Evolutionary conservation across 2,329 filamentous ascomycete species (phyloP), one percentile per base, ranked within the genome.

Genomic region (Nigrospora sphaerica): DNA sequence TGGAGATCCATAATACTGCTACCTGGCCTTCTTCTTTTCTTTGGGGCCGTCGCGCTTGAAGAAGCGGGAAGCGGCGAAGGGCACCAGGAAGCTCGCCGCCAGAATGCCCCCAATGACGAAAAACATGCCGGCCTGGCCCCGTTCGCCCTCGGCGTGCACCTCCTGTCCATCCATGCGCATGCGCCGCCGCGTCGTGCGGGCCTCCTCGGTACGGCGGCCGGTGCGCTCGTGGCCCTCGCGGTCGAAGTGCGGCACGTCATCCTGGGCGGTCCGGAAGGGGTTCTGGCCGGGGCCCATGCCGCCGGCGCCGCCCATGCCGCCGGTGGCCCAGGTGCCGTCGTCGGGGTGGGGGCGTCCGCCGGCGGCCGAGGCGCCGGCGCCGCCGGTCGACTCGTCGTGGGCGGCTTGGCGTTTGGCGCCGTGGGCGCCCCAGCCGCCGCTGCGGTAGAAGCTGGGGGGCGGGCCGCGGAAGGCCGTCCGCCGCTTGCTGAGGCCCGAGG

Each of bases 391-490:
- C 56, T 70, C 50, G 44, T 75, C 72, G 49, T 80, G 75, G 39
- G 75, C 75, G 33, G 73, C 72, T 45, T 67, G 65, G 34, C 81
- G 65, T 67, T 85, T 86, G 33, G 76, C 76, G 3, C 68, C 62
- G 48, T 87, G 79, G 3, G 69, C 63, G 41, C 87, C 88, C 77
- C 89, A 95, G 3, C 86, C 88, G 5, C 89, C 90, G 50, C 77
- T 83, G 16, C 84, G 78, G 66, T 89, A 96, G 70, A 96, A 97
- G 52, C 82, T 88, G 0, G 92, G 91, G 43, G 93, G 91, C 4
- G 93, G 92, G 0, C 92, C 92, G 17, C 79, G 80, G 65, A 95
- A 96, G 5, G 83, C 75, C 2, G 82, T 80, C 3, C 88, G 75
- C 19, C 92, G 79, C 36, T 85, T 79, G 62, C 84, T 90, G 32